A percentile compares a stretch with the other conserved stretches of the same genome.
Evolutionary conservation across 305 asterid species (phyloP).

Genomic region (Withania somnifera): DNA sequence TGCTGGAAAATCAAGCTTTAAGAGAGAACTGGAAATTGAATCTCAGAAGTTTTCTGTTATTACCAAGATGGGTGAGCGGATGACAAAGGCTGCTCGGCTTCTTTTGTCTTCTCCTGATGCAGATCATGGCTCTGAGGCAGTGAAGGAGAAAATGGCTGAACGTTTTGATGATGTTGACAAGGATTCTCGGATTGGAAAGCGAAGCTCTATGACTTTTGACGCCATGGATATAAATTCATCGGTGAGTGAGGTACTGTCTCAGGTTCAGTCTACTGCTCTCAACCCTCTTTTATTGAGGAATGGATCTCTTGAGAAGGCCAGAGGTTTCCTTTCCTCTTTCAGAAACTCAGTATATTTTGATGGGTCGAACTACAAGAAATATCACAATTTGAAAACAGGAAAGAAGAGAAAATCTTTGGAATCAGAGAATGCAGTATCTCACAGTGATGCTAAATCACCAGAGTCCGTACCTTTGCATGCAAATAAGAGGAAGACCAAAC

Average conservation of each 20-base stretch:
- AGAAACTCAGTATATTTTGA: conserved; percentile 32
- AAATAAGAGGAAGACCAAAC: conserved; percentile 4
- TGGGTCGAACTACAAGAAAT: conserved; percentile 21
- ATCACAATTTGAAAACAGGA: conserved; percentile 9
- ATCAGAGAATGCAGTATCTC: no score
- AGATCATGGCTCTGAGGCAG: not conserved
- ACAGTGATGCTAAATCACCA: no score
- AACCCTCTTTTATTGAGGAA: conserved; percentile 23
- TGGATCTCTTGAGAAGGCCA: conserved; percentile 24
- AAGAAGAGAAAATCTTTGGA: conserved; percentile 22
- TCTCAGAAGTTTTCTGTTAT: conserved; percentile 19
- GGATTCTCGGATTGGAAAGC: not conserved
- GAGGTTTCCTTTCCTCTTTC: conserved; percentile 37
- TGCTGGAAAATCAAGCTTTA: conserved; percentile 16
- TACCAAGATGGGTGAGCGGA: conserved; percentile 23
- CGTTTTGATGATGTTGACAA: not conserved
- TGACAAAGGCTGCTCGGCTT: conserved; percentile 22
- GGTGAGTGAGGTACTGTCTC: conserved; percentile 21
- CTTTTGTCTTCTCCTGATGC: conserved; percentile 14
- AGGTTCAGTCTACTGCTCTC: conserved; percentile 34
- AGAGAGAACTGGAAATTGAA: conserved; percentile 15
- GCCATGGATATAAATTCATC: conserved; percentile 22
- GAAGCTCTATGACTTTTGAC: conserved; percentile 1
- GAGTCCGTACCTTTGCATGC: not conserved
- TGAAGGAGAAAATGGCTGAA: not conserved